These are phyloP conservation scores for Acanthamoeba sp. DNA, from an alignment of 208 protist genomes.

Conservation along the genomic window DNA sequence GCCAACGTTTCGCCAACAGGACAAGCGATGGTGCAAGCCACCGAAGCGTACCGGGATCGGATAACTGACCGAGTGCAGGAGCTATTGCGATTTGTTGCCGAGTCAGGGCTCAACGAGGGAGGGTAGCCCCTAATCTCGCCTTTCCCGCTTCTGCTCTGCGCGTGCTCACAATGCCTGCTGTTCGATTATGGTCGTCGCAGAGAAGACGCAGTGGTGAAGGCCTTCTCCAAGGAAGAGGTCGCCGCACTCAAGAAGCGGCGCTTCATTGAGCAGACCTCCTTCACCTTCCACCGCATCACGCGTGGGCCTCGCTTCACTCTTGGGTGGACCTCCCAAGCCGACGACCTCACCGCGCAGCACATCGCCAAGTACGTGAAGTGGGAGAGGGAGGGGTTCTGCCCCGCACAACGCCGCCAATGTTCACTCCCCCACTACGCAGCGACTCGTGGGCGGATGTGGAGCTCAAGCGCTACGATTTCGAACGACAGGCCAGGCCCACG, in stretches of 20 bases:
- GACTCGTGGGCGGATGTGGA: constrained; percentile 2
- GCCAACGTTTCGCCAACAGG: not conserved
- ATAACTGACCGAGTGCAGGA: constrained; percentile 12
- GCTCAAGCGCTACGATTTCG: not conserved
- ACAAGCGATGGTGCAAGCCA: not conserved
- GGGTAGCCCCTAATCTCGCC: not conserved
- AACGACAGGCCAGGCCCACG: not conserved
- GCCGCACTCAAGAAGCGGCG: constrained; percentile 35
- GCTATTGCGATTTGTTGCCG: not conserved
- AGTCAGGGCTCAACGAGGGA: not conserved
- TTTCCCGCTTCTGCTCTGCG: no score
- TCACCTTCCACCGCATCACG: constrained; percentile 28
- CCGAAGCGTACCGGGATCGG: not conserved
- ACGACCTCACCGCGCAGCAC: constrained; percentile 8
- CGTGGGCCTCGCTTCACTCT: not conserved
- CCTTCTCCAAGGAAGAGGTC: constrained; percentile 60
- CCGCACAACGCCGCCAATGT: not conserved
- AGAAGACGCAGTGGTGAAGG: constrained; percentile 25
- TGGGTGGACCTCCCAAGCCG: constrained; percentile 15
- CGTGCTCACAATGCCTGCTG: no score
- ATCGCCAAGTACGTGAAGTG: constrained; percentile 57
- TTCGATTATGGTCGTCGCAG: no score
- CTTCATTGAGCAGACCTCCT: constrained; percentile 63
- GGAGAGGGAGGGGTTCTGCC: no score
- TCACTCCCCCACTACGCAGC: not conserved